Percentiles rank a stretch among this genome's conserved stretches.
phyloP scores from a whole-genome alignment of 2,329 filamentous ascomycete genomes.

The Phialophora chinensis region DNA sequence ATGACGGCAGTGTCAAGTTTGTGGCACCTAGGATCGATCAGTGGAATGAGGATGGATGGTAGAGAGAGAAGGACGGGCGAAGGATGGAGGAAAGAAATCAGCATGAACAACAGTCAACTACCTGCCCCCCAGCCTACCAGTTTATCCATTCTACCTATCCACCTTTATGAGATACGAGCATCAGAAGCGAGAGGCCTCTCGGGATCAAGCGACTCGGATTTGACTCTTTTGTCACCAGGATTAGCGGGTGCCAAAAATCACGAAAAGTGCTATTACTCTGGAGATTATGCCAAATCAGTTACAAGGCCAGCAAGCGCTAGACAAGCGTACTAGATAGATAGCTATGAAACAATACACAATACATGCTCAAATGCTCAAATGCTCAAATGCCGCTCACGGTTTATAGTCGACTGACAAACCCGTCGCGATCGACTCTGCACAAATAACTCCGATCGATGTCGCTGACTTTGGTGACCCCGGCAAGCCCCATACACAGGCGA shows the following conservation, averaged over 20 bases:
- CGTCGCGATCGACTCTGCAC: conserved; percentile 47
- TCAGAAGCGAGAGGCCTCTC: background rate
- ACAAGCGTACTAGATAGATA: background rate
- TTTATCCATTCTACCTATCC: background rate
- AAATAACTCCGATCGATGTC: conserved; percentile 45
- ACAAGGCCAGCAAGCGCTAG: background rate
- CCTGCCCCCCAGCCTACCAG: background rate
- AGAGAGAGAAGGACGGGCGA: background rate
- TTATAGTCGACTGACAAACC: conserved; percentile 41
- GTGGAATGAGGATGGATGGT: conserved; percentile 25
- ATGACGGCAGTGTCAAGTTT: conserved; percentile 47
- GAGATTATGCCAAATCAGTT: background rate
- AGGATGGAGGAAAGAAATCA: background rate
- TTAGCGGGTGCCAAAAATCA: background rate
- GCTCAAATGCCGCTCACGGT: background rate
- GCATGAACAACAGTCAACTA: background rate
- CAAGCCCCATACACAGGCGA: conserved; percentile 41
- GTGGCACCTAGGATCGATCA: conserved; percentile 35
- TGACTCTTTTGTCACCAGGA: background rate
- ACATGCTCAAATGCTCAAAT: background rate
- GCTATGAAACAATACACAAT: background rate
- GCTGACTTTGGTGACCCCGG: conserved; percentile 37
- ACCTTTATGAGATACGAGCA: background rate
- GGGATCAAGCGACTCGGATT: background rate
- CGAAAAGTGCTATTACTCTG: background rate